Evolutionary conservation across 1,284 basidiomycete genomes (phyloP), one percentile per base, ranked within the genome.

Genomic region (Moesziomyces sp.): DNA sequence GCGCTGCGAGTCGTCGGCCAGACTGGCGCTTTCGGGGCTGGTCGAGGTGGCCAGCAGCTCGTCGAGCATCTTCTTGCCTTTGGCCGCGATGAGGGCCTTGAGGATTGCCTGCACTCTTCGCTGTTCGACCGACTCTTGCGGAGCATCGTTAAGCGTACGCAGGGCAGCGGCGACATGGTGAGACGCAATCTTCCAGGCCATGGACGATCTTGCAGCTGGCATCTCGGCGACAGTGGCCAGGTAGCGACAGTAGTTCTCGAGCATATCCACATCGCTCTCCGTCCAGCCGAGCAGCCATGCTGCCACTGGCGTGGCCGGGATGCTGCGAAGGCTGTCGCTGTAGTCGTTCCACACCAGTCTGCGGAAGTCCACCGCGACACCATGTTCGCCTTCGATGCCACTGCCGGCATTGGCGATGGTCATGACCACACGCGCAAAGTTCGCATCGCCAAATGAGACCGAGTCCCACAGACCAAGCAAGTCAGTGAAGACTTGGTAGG

Each of bases 401-500:
- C 57, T 57, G 8, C 60, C 57, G 23, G 64, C 70, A 42, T 53
- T 63, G 26, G 62, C 58, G 0, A 93, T 91, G 0, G 91, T 89
- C 7, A 96, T 86, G n/a, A 97, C 87, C 5, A 94, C 87, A 3
- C 88, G 87, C 2, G 89, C 89, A 82, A 98, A 98, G 1, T 89
- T 84, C 0, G 88, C 86, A 78, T 98, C 90, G 8, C 90, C 90
- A 84, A 96, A 95, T 2, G 95, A 98, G 67, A 95, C 90, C 1
- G 93, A 88, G 76, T 94, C 93, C 86, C 94, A 98, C 9, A 98
- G 86, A 0, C 89, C 90, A 52, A 97, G 87, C 74, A 97, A 91
- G 84, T 97, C 94, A 28, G 92, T 92, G 86, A 95, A 99, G 82
- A 92, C 92, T 82, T 97, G 94, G 86, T 91, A 97, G 87, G 97